These are phyloP conservation scores for Tetrapisispora iriomotensis DNA, from an alignment of 805 yeast genomes.

Conservation along the genomic window DNA sequence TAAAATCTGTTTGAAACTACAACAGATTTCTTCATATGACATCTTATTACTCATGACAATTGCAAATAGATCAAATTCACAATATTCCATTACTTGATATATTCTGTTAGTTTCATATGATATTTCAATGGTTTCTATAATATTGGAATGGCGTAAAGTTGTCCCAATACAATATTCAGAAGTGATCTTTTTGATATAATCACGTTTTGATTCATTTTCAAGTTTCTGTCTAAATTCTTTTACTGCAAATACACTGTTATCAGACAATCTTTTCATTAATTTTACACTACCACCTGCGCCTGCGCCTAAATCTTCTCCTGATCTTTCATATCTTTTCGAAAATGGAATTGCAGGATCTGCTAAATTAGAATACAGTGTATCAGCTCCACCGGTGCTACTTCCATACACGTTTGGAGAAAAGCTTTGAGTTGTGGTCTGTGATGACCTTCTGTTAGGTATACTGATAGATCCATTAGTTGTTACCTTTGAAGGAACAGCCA, in stretches of 20 bases:
- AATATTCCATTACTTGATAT: constrained; percentile 87
- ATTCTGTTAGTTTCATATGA: constrained; percentile 78
- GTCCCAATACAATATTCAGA: constrained; percentile 92
- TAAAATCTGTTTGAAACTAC: constrained; percentile 80
- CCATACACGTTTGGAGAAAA: constrained; percentile 28
- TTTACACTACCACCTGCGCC: constrained; percentile 93
- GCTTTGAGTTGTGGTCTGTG: constrained; percentile 1
- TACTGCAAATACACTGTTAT: constrained; percentile 72
- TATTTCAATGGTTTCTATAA: constrained; percentile 83
- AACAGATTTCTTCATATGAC: constrained; percentile 65
- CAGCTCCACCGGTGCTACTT: constrained; percentile 28
- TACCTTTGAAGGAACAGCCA: background rate
- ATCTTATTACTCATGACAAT: constrained; percentile 88
- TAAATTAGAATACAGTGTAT: constrained; percentile 28
- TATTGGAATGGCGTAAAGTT: constrained; percentile 78
- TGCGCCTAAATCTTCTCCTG: constrained; percentile 81
- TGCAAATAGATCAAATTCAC: constrained; percentile 85
- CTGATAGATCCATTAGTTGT: background rate
- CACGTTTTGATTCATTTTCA: constrained; percentile 63
- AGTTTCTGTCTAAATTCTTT: constrained; percentile 79
- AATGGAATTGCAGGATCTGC: constrained; percentile 45
- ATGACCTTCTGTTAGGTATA: constrained; percentile 2
- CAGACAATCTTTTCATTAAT: constrained; percentile 56
- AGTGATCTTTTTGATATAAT: constrained; percentile 82
- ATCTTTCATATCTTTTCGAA: constrained; percentile 66